Evolutionary conservation across 2,329 filamentous ascomycete genomes (phyloP), one percentile per base, ranked within the genome.

Genomic region (Exophiala bonariae): DNA sequence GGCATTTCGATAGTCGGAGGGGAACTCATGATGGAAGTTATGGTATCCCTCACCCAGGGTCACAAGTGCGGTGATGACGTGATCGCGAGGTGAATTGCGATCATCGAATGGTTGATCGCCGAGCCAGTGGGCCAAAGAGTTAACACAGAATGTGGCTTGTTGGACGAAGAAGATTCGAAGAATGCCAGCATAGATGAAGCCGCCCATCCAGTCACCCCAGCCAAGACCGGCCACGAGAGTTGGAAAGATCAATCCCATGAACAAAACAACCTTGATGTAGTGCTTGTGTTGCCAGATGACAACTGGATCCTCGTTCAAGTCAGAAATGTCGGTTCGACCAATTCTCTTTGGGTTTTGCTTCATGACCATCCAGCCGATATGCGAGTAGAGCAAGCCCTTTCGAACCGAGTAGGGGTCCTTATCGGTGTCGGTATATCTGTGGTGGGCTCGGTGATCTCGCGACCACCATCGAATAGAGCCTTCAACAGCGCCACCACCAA

Each of bases 21-120:
- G 89, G 73, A 95, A 95, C 70, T 95, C 89, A 78, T 95, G 89
- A 74, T 95, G 89, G 80, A 95, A 95, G 79, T 95, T 95, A 80
- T 95, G 89, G 75, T 95, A 95, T 22, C 89, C 89, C 72, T 91
- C 89, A 39, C 89, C 89, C 17, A 95, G 84, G 34, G 89, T 95
- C 59, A 89, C 84, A 14, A 95, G 73, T 35, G 89, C 89, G 32
- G 89, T 95, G 70, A 95, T 82, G 65, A 92, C 80, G 71, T 95
- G 88, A 63, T 95, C 89, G 67, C 89, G 85, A 55, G 89, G 89
- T 52, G 86, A 90, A 81, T 95, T 92, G 71, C 88, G 86, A 79
- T 95, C 89, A 61, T 95, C 89, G 66, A 95, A 95, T 52, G 89
- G 89, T 75, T 95, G 89, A 61, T 95, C 89, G 54, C 89, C 89